phyloP scores from a whole-genome alignment of 176 grass and related monocot genomes.

The Rhipidocladum racemiflorum region DNA sequence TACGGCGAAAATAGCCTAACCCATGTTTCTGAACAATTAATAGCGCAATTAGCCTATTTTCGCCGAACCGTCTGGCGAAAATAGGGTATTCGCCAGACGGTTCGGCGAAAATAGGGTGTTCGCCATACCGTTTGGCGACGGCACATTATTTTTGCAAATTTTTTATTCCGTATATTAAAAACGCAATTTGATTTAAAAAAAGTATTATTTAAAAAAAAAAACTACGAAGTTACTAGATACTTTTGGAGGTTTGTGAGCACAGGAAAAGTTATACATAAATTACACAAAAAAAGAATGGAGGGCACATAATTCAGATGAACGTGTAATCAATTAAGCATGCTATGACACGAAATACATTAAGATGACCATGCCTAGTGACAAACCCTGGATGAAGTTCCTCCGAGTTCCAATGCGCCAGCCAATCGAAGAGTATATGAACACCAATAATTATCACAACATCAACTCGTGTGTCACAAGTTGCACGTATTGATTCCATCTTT shows the following conservation, averaged over 20 bases:
- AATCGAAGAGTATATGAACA: slow-evolving; percentile 37
- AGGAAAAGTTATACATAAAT: slow-evolving; percentile 23
- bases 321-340: slow-evolving; percentile 31
- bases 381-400: slow-evolving; percentile 37
- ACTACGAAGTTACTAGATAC: not conserved
- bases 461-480: slow-evolving; percentile 47
- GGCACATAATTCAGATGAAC: slow-evolving; percentile 27
- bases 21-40: too few species aligned
- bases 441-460: slow-evolving; percentile 13
- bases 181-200: too few species aligned
- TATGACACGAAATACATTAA: slow-evolving; percentile 31
- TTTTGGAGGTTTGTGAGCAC: not conserved
- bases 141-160: too few species aligned
- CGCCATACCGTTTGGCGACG: too few species aligned
- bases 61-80: too few species aligned
- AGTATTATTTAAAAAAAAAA: too few species aligned
- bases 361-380: slow-evolving; percentile 34
- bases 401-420: slow-evolving; percentile 24
- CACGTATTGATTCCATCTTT: slow-evolving; percentile 97
- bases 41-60: too few species aligned
- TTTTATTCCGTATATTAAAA: too few species aligned
- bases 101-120: too few species aligned
- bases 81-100: too few species aligned
- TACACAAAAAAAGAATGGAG: slow-evolving; percentile 33
- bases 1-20: too few species aligned